Base-by-base conservation (phyloP, 768 basidiomycete species). In the Xerocomellus chrysenteron region DNA sequence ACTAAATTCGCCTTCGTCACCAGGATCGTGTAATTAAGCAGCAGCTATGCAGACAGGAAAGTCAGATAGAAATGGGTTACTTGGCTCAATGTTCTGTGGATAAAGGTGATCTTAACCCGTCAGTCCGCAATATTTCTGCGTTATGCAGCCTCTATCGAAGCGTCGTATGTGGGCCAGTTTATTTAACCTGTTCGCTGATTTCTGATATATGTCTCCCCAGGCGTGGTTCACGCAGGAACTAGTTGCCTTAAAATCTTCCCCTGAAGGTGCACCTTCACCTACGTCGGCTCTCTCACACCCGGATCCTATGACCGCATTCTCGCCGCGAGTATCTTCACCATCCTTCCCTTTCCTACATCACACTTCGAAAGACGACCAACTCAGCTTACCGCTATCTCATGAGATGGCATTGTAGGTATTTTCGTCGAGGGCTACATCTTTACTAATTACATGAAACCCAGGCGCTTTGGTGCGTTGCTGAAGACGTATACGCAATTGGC, bases 401-500 rank as follows among this genome's bases (percentile, higher is more conserved):
- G 94, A 95, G 57, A 98, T 96, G 94, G 79, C 87, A 16, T 68
- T 94, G 95, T 95, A 63, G 62, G 92, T 75, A 30, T 47, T 14
- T 51, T 50, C 8, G 9, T n/a, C 39, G 45, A 19, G 5, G 47
- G 8, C 16, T 24, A 11, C 24, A 12, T 16, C 37, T 44, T 41
- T 26, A 36, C 35, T 55, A 30, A 68, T 50, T 62, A 13, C 26
- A 46, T n/a, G 43, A 37, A 56, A 28, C 24, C 42, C 61, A 96
- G 96, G 57, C 93, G 94, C 32, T 97, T 94, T 73, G 88, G 95
- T 68, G 91, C 94, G 0, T 78, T 98, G 44, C 76, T 95, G 41
- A 86, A 88, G 74, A 96, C 94, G 2, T 98, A 94, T 65, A 87
- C 90, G 39, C 94, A 96, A 62, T 79, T 98, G 8, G 87, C 91